Percentiles rank a stretch among this genome's conserved stretches.
Conservation (phyloP, 2,329 filamentous ascomycete species). For the Mariannaea sp. region DNA sequence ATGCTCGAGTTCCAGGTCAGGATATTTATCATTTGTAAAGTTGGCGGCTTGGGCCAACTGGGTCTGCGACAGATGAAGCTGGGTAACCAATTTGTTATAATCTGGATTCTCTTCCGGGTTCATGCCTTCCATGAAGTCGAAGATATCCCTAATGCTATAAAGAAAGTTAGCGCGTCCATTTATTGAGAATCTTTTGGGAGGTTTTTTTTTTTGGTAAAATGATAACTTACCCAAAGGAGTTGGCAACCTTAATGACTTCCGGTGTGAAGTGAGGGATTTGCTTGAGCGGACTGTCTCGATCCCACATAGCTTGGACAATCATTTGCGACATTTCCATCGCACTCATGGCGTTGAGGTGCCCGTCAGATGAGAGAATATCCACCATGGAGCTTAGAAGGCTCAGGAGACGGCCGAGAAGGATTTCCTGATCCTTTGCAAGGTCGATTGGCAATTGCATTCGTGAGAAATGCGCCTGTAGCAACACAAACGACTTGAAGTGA, state of each 20-base stretch:
- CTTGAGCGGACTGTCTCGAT: conserved; percentile 93
- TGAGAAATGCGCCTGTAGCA: conserved; percentile 96
- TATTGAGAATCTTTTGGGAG: too few relatives aligned
- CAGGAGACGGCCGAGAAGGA: conserved; percentile 81
- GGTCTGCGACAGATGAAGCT: conserved; percentile 76
- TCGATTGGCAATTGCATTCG: conserved; percentile 96
- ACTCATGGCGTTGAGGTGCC: conserved; percentile 94
- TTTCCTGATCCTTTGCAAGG: conserved; percentile 92
- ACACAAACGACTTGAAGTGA: conserved; percentile 97
- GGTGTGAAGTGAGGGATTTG: conserved; percentile 95
- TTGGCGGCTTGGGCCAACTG: conserved; percentile 88
- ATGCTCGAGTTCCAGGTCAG: conserved; percentile 90
- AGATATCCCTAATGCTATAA: conserved; percentile 82
- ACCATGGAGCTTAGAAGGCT: conserved; percentile 90
- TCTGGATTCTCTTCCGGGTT: conserved; percentile 90
- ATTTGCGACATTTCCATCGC: conserved; percentile 99
- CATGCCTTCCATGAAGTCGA: conserved; percentile 99
- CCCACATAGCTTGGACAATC: conserved; percentile 99
- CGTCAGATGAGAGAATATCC: conserved; percentile 93
- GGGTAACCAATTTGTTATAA: conserved; percentile 76
- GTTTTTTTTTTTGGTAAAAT: too few relatives aligned
- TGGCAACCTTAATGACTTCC: conserved; percentile 81
- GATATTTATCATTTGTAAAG: conserved; percentile 96
- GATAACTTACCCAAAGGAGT: conserved; percentile 73
- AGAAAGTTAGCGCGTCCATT: conserved; percentile 41